Base-by-base conservation (phyloP, 805 yeast genomes). In the Candida boleticola region DNA sequence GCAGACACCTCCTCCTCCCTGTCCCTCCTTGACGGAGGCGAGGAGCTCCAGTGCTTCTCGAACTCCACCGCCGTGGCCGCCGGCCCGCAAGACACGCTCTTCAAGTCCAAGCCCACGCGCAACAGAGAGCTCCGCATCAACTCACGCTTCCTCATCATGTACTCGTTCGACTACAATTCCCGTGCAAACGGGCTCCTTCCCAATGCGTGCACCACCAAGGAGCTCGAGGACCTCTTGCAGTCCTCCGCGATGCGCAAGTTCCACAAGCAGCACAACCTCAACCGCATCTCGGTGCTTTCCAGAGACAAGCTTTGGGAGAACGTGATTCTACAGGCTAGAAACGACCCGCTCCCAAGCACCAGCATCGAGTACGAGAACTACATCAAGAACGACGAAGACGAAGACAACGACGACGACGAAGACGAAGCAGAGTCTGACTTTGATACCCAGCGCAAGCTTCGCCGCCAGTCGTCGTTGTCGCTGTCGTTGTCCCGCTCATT, bases 261-360 rank as follows among this genome's bases (percentile, higher is more conserved):
- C 53, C 62, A 55, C 58, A 33, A 46, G 21, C 38, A 44, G 21
- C 44, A 58, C 40, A 54, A 63, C 42, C 41, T 61, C 13, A 50
- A 50, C 36, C 67, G 62, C 37, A 49, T 77, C 18, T 75, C 76
- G 1, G 53, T 65, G 6, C 42, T 66, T 14, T 66, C 78, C 3
- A 61, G 78, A 41, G 78, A 77, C 35, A 73, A 76, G 51, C 56
- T 79, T 36, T 79, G 82, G 82, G 64, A 67, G 29, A 68, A 65
- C 39, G 80, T 80, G 13, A 66, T 80, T 4, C 54, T 80, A 25
- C 72, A 75, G 3, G 82, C 84, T 19, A 61, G 83, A 34, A 43
- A 47, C 1, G 85, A 79, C 48, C 45, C 51, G 1, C 45, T 54
- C 7, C 69, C 68, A 1, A 19, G 35, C 5, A 20, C 30, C 11